These are phyloP conservation scores for Neophaeococcomyces aloes DNA, from an alignment of 2,329 filamentous ascomycete genomes.

Conservation along the genomic window DNA sequence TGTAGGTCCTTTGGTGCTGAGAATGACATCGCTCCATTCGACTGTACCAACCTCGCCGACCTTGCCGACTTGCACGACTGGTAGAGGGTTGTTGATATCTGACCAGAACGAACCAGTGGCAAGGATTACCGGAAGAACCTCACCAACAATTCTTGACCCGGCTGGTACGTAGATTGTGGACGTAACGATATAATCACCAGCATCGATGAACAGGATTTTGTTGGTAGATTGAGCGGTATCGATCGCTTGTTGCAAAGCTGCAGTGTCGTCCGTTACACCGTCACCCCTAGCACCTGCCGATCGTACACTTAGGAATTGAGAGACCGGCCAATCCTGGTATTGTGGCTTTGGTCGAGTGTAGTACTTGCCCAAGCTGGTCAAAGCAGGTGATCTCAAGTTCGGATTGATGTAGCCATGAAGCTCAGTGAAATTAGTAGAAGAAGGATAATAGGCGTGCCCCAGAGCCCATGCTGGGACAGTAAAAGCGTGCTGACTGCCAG, in stretches of 20 bases:
- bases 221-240: conserved; percentile 46
- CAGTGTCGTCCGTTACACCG: conserved; percentile 59
- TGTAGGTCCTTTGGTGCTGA: conserved; percentile 56
- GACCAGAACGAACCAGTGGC: conserved; percentile 48
- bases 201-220: conserved; percentile 47
- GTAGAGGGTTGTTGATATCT: conserved; percentile 48
- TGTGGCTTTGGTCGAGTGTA: conserved; percentile 45
- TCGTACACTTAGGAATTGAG: conserved; percentile 35
- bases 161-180: conserved; percentile 39
- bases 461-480: conserved; percentile 35
- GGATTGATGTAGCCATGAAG: conserved; percentile 22
- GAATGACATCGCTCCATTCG: conserved; percentile 62
- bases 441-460: conserved; percentile 35
- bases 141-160: conserved; percentile 44
- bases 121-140: conserved; percentile 46
- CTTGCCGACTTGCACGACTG: conserved; percentile 57
- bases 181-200: conserved; percentile 43
- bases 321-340: conserved; percentile 32
- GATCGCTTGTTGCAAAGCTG: conserved; percentile 68
- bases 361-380: conserved; percentile 36
- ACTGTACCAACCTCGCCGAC: conserved; percentile 54
- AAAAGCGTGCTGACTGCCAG: conserved; percentile 26
- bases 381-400: conserved; percentile 31
- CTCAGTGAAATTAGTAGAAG: conserved; percentile 3
- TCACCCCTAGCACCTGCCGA: conserved; percentile 39